Conservation (phyloP, 345 rosid genomes). For the Rhodamnia argentea region DNA sequence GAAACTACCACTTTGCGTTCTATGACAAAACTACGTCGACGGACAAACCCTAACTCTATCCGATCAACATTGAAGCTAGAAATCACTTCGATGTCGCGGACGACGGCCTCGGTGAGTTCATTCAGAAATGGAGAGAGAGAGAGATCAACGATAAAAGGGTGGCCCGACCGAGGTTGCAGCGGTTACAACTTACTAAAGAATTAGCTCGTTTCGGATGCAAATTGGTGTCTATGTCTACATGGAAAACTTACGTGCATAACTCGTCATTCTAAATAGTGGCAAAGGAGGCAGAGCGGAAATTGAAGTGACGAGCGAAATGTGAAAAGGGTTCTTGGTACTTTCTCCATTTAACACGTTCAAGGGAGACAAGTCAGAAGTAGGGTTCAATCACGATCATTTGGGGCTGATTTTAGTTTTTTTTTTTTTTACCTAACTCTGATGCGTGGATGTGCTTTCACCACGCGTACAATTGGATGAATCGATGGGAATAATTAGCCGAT, state of each 20-base stretch:
- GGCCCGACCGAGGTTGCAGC: neutral
- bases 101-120: neutral
- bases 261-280: neutral
- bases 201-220: neutral
- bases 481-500: too few relatives aligned
- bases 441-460: too few relatives aligned
- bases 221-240: neutral
- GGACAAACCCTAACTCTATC: neutral
- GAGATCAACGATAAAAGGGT: neutral
- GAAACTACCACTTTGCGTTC: neutral
- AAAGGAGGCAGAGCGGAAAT: neutral
- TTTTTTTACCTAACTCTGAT: too few relatives aligned
- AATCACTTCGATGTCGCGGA: too few relatives aligned
- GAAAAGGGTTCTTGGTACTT: too few relatives aligned
- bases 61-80: neutral
- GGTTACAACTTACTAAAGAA: neutral
- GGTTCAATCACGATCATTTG: too few relatives aligned
- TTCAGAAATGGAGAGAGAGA: neutral
- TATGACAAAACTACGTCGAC: neutral
- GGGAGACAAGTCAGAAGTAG: too few relatives aligned
- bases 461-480: too few relatives aligned
- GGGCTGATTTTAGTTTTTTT: too few relatives aligned
- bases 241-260: neutral
- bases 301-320: too few relatives aligned
- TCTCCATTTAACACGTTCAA: too few relatives aligned